phyloP scores from a whole-genome alignment of 345 rosid species.

The Psidium guajava region DNA sequence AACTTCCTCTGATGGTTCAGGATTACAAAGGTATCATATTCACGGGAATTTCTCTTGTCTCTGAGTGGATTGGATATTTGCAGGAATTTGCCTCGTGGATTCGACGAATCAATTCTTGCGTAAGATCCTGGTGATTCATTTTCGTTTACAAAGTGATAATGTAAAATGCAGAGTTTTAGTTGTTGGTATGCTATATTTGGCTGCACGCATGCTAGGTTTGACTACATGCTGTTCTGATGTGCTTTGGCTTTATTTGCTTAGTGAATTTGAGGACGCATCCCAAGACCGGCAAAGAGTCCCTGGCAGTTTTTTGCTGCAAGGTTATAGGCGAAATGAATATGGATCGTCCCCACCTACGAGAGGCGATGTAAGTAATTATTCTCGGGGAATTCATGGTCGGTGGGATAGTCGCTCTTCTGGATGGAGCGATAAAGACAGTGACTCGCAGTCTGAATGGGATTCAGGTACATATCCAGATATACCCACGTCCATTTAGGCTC shows the following conservation, averaged over 20 bases:
- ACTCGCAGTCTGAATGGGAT: constrained; percentile 64
- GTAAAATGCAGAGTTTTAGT: not conserved
- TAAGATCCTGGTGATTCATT: constrained; percentile 11
- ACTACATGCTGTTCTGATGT: constrained; percentile 3
- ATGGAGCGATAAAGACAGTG: constrained; percentile 66
- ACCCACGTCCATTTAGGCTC: not conserved
- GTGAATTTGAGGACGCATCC: constrained; percentile 56
- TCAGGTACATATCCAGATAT: constrained; percentile 36
- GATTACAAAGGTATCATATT: constrained; percentile 42
- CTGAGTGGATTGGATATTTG: constrained; percentile 61
- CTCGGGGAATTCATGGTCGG: constrained; percentile 55
- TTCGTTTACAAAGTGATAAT: too few relatives aligned
- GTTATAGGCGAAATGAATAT: constrained; percentile 62
- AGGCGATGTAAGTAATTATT: constrained; percentile 51
- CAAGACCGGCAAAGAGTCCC: constrained; percentile 49
- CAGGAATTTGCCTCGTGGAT: constrained; percentile 58
- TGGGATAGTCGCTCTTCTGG: constrained; percentile 86
- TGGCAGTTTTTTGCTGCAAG: constrained; percentile 42
- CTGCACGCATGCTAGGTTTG: not conserved
- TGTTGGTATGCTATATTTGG: not conserved
- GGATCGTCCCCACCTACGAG: constrained; percentile 84
- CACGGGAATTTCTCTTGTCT: constrained; percentile 61
- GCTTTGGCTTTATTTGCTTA: constrained; percentile 4
- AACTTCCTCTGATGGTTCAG: constrained; percentile 28
- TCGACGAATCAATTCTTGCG: constrained; percentile 49